Base-by-base conservation (phyloP, 2,329 filamentous ascomycete genomes). In the Aurifilum marmelostoma region DNA sequence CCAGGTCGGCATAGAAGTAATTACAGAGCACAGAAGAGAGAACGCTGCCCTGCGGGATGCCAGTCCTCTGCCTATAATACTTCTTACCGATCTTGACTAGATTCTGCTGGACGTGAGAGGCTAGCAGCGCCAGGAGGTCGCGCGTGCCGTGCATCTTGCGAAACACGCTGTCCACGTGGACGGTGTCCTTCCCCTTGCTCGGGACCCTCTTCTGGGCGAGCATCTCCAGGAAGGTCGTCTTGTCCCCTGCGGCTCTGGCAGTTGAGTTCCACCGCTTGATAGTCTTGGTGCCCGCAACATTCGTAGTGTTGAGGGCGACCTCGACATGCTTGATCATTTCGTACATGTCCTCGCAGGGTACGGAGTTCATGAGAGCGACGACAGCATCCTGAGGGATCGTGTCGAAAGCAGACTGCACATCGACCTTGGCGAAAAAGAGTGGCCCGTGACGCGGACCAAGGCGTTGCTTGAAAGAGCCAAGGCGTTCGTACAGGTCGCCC, bases 41-140 rank as follows among this genome's bases (percentile, higher is more conserved):
- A 1, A 97, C 87, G 0, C 94, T 97, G 9, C 96, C 96, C 78
- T 99, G 96, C 0, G 96, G 94, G 52, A 99, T 98, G 18, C 96
- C 96, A 29, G 86, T 83, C 77, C 90, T 95, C 77, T 99, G 96
- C 32, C 93, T 88, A 77, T 96, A 97, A 77, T 90, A 94, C 73
- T 91, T 92, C 80, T 94, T 95, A 62, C 94, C 94, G 52, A 98
- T 90, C 76, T 92, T 93, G 75, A 99, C 89, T 34, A 97, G 83
- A 75, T 98, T 97, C 69, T 89, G 84, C 71, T 89, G 84, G n/a
- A 99, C 87, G 76, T 99, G 96, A 72, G 95, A 87, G 24, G 86
- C 80, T 11, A 97, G 82, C 6, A 97, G 84, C n/a, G 83, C 81
- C 56, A 97, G 80, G 27, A 98, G 80, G 12, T 87, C 76, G 14